A percentile compares a stretch with the other conserved stretches of the same genome.
Conservation (phyloP, 257 asterid species). For the Solanum lycopersicoides region DNA sequence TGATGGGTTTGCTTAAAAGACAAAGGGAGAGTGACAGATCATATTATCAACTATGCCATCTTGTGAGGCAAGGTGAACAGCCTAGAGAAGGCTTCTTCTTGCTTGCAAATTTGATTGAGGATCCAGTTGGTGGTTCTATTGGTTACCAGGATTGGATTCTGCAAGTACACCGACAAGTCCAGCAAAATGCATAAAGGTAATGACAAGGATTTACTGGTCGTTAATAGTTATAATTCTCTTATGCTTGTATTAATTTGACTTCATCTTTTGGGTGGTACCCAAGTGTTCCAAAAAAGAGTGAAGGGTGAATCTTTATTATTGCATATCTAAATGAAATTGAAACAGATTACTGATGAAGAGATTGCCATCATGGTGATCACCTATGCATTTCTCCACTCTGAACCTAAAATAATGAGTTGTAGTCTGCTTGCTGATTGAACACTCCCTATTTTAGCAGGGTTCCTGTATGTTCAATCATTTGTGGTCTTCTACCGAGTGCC, state of each 20-base stretch:
- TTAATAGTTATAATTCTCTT: background rate
- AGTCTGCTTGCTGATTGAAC: background rate
- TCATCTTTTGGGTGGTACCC: background rate
- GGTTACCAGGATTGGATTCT: slow-evolving; percentile 82
- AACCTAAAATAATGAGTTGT: background rate
- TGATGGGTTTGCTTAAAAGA: slow-evolving; percentile 39
- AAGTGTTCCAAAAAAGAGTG: background rate
- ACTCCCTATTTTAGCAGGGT: background rate
- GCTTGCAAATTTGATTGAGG: slow-evolving; percentile 61
- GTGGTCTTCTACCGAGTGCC: background rate
- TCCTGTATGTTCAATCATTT: background rate
- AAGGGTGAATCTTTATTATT: background rate
- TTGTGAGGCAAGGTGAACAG: slow-evolving; percentile 85
- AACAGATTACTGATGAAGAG: background rate
- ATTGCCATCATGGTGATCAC: background rate
- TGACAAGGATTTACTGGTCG: background rate
- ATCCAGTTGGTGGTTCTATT: slow-evolving; percentile 42
- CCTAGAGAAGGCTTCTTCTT: slow-evolving; percentile 62
- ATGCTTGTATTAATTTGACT: background rate
- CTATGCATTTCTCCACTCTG: background rate
- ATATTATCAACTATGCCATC: slow-evolving; percentile 51
- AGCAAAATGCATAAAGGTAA: slow-evolving; percentile 51
- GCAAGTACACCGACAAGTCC: slow-evolving; percentile 61
- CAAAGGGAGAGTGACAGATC: slow-evolving; percentile 48
- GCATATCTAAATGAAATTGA: background rate